Conservation (phyloP, 2,329 filamentous ascomycete species). For the Cytospora paraplurivora region DNA sequence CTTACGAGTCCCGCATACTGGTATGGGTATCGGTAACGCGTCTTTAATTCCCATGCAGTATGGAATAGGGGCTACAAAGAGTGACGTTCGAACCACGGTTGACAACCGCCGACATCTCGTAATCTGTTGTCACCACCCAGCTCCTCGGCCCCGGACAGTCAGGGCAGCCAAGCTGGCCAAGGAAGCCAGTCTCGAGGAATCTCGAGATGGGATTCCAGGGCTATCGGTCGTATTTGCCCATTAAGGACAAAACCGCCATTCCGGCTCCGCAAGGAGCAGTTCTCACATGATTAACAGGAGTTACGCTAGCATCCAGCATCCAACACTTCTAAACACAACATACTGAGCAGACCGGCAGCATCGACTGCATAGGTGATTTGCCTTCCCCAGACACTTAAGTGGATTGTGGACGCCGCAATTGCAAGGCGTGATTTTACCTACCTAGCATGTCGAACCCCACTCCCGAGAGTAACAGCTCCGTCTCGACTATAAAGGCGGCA, state of each 20-base stretch:
- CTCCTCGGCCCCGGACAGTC: background rate
- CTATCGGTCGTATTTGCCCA: background rate
- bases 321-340: too few species aligned
- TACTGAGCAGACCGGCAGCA: too few species aligned
- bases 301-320: background rate
- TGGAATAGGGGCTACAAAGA: constrained; percentile 2
- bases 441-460: background rate
- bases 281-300: background rate
- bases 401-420: background rate
- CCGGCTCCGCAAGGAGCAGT: background rate
- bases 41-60: background rate
- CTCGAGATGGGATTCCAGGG: background rate
- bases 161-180: background rate
- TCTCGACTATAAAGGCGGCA: background rate
- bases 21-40: background rate
- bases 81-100: constrained; percentile 20
- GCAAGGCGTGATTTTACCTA: background rate
- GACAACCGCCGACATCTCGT: background rate
- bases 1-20: background rate
- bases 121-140: background rate
- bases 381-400: background rate
- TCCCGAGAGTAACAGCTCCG: background rate
- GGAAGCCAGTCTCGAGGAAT: too few species aligned
- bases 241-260: too few species aligned
- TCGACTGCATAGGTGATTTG: too few species aligned